Evolutionary conservation across 805 yeast species (phyloP), one percentile per base, ranked within the genome.

Genomic region (Yamadazyma nakazawae): DNA sequence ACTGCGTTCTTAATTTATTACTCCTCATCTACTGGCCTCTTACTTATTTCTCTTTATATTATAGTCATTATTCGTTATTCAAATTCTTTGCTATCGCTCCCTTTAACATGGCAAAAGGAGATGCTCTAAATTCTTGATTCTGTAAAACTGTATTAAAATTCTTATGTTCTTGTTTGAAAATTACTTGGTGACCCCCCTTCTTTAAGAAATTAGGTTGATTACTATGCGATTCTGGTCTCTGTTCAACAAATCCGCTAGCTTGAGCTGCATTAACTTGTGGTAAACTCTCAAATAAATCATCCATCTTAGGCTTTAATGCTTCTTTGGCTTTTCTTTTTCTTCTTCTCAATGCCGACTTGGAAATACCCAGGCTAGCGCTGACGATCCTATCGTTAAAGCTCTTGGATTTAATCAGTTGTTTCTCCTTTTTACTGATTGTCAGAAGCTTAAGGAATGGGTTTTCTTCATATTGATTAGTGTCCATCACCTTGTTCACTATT

Each of bases 101-200:
- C 58, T 77, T 82, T 54, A 88, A 69, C 2, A 90, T 78, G 34
- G 73, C 74, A 58, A 87, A 86, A 2, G 91, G 88, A 31, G 80
- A 75, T 44, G 68, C 62, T 63, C 81, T 75, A 54, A 83, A 85
- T 21, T 66, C 62, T 34, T 72, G 61, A 55, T 83, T 80, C 43
- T 74, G 75, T 48, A 88, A 64, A 3, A 85, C 79, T 34, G 70
- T 64, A 13, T 74, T 78, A 59, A 88, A 87, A 52, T 85, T 70
- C 50, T 70, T 68, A 47, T 76, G 72, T 58, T 86, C 95, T 39
- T 70, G 68, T 30, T 64, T 68, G 50, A 83, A 79, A n/a, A 86
- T 74, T 36, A 70, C 65, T 53, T 75, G 76, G 42, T 63, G 70
- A 2, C 67, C 71, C 28, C 59, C 56, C 50, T 54, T 60, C 52